Evolutionary conservation across 768 basidiomycete genomes (phyloP), one percentile per base, ranked within the genome.

Genomic region (Pleurotus salmoneostramineus): DNA sequence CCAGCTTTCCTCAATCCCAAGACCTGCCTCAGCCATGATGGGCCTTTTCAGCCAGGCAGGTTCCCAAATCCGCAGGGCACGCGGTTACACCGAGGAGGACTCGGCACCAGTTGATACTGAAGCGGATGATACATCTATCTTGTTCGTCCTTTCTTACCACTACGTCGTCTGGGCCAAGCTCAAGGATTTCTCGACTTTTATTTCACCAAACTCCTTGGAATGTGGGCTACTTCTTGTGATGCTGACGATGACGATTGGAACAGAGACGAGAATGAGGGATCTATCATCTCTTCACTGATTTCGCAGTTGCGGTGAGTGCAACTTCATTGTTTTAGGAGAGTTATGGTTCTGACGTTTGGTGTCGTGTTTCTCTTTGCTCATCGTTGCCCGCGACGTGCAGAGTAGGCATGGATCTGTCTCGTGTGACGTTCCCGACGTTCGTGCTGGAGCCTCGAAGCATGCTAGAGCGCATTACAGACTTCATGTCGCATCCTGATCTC

Each of bases 391-490:
- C 5, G 54, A 35, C 14, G 6, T 21, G 34, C 69, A 91, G 94
- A 73, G 89, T 95, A 61, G 96, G 95, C 43, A 97, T 97, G 95
- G 97, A 99, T 73, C 85, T 98, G 58, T 88, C 86, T 62, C 89
- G 93, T 73, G 94, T 98, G 60, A 94, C 93, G 12, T 91, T 94
- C 71, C 93, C 93, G 40, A 90, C 88, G 0, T 99, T 98, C 66
- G 96, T 99, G 0, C 84, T 99, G 58, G 96, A 99, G 74, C 97
- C 97, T 4, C 79, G 97, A 67, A 94, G 92, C 65, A 93, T 98
- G 90, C 84, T 98, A 49, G 97, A 99, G 77, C 87, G 97, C 63
- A 96, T 99, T 66, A 98, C 97, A 35, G 96, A 99, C 77, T 99
- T 99, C 74, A 95, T 98, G 89, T 89, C 94, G 57, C 97, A 98